Conservation (phyloP, 345 rosid genomes). For the Dimocarpus longan region DNA sequence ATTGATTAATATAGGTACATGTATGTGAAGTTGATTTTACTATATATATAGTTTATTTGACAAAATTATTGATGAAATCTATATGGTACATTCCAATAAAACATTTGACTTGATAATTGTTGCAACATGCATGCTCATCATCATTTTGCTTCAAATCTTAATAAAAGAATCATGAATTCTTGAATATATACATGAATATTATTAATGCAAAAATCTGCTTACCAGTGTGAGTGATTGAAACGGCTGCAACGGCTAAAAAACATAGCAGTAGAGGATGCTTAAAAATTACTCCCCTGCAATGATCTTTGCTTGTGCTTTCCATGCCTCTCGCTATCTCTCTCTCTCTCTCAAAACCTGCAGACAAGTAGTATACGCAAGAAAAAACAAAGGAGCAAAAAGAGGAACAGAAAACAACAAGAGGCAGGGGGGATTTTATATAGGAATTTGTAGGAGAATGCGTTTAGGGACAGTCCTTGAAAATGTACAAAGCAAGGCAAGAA, state of each 20-base stretch:
- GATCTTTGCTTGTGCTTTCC: constrained; percentile 31
- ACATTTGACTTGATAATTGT: neutral
- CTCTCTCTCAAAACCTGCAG: constrained; percentile 9
- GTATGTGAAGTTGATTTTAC: too few species aligned
- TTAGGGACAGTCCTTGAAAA: constrained; percentile 1
- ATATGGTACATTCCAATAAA: neutral
- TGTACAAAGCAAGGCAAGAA: constrained; percentile 30
- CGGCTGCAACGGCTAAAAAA: constrained; percentile 36
- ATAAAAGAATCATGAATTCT: too few species aligned
- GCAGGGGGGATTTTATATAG: neutral
- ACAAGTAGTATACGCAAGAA: constrained; percentile 3
- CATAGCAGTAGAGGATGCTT: constrained; percentile 34
- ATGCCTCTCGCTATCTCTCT: constrained; percentile 21
- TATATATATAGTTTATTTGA: too few species aligned
- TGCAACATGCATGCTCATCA: too few species aligned
- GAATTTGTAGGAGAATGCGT: constrained; percentile 15
- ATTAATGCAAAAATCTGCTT: constrained; percentile 12
- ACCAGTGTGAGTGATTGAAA: constrained; percentile 47
- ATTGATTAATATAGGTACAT: too few species aligned
- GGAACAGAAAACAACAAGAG: neutral
- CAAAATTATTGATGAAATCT: too few species aligned
- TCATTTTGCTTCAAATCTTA: too few species aligned
- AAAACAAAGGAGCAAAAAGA: neutral
- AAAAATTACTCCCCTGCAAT: constrained; percentile 20
- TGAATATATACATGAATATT: too few species aligned